These are phyloP conservation scores for Alternaria brassicae DNA, from an alignment of 2,329 filamentous ascomycete genomes.

Conservation along the genomic window DNA sequence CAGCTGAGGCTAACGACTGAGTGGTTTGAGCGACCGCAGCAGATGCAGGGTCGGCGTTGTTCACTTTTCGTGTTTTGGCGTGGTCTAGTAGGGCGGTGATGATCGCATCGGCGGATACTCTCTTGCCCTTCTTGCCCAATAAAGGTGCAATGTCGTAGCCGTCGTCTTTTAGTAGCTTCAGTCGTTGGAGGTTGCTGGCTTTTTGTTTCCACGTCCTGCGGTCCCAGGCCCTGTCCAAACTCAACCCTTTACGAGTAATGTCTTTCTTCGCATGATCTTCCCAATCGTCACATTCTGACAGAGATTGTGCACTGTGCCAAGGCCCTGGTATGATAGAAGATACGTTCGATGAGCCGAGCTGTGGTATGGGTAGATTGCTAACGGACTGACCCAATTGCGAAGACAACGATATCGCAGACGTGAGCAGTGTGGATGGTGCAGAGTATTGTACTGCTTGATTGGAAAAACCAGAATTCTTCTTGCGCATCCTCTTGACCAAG, in stretches of 20 bases:
- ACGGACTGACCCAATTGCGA: neutral
- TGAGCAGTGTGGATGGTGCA: neutral
- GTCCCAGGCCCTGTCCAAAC: constrained; percentile 10
- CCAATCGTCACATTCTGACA: neutral
- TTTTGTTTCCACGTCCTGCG: constrained; percentile 19
- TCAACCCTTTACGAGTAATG: constrained; percentile 3
- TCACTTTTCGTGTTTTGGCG: constrained; percentile 1
- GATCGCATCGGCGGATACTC: constrained; percentile 1
- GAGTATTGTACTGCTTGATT: neutral
- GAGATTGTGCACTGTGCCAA: neutral
- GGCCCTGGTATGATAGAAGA: neutral
- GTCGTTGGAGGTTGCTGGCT: constrained; percentile 9
- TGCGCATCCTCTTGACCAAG: neutral
- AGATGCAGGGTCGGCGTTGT: neutral
- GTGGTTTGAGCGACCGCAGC: neutral
- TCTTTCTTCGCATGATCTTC: neutral
- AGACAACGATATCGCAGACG: neutral
- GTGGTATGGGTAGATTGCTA: neutral
- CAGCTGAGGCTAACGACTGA: neutral
- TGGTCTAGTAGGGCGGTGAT: constrained; percentile 8
- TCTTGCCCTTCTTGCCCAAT: neutral
- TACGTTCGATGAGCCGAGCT: neutral
- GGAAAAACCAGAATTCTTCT: neutral
- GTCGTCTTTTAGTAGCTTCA: constrained; percentile 20
- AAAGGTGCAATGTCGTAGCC: constrained; percentile 17